Percentiles rank a stretch among this genome's conserved stretches.
Conservation (phyloP, 2,329 filamentous ascomycete species). For the Penicillium brasilianum region DNA sequence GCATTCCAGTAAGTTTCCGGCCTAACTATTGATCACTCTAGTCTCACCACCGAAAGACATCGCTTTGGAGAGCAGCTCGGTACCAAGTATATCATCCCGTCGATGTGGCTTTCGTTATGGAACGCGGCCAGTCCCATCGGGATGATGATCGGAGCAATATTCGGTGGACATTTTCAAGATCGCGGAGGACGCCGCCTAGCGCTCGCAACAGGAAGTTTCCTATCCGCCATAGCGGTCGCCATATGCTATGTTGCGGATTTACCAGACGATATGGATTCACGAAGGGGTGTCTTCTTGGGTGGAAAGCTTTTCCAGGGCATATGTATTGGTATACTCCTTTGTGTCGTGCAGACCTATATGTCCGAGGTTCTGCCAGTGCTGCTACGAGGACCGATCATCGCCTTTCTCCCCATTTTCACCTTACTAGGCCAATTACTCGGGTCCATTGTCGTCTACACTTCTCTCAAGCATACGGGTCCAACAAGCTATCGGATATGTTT, state of each 20-base stretch:
- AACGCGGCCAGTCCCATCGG: constrained; percentile 46
- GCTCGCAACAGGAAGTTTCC: constrained; percentile 41
- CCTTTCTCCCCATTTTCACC: constrained; percentile 55
- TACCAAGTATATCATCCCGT: constrained; percentile 44
- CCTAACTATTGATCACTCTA: background rate
- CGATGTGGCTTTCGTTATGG: constrained; percentile 52
- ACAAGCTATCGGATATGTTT: constrained; percentile 43
- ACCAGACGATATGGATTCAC: constrained; percentile 27
- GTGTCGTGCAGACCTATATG: constrained; percentile 52
- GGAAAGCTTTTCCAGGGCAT: constrained; percentile 53
- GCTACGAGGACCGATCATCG: constrained; percentile 53
- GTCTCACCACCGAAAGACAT: constrained; percentile 14
- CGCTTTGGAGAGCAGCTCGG: constrained; percentile 38
- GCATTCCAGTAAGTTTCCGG: constrained; percentile 33
- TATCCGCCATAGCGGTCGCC: constrained; percentile 43
- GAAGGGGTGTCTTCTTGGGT: constrained; percentile 47
- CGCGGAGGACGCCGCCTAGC: constrained; percentile 42
- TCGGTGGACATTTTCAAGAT: constrained; percentile 49
- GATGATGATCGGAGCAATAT: constrained; percentile 42
- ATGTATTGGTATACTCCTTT: constrained; percentile 53
- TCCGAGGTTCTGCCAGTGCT: constrained; percentile 55
- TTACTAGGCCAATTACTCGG: constrained; percentile 55
- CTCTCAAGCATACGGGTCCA: constrained; percentile 29
- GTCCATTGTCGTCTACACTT: constrained; percentile 35
- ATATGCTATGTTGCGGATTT: constrained; percentile 28